Base-by-base conservation (phyloP, 2,329 filamentous ascomycete species). In the Penicillium sp. region DNA sequence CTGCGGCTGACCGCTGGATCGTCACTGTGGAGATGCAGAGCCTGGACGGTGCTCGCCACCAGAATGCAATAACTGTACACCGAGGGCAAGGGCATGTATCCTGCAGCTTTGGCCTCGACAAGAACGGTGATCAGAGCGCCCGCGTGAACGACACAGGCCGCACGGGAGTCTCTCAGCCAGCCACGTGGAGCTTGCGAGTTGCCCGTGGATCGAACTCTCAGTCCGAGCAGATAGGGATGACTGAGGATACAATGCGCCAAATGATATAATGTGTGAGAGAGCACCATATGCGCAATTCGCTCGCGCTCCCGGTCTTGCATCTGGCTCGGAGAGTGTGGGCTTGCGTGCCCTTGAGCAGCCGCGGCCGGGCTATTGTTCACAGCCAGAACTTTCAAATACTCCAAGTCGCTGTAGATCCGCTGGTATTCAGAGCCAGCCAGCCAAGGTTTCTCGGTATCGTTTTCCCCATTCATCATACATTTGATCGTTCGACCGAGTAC, bases 1-100 rank as follows among this genome's bases (percentile, higher is more conserved):
- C 36, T 41, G 8, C 49, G 36, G 24, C 50, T 47, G 18, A 48
- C 39, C 6, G 36, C 33, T 4, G 39, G 3, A 18, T 54, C 52
- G 5, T 48, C 46, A 34, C 50, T 51, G 34, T 54, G 45, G 3
- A 56, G 43, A 26, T 52, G 46, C 8, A 60, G 39, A 0, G 53
- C 56, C 25, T 59, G 56, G 11, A 60, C 50, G 5, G 54, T 57
- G 25, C 56, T 56, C 0, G 58, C 58, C 25, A 60, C 47, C n/a
- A 60, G 39, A 29, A 60, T 56, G 41, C 56, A 55, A 39, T 60
- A 60, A 42, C 58, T 59, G 37, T 56, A 60, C 5, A 58, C 56
- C 4, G 58, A 57, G 5, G 58, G 51, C 4, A 55, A 48, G 1
- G 53, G 55, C 50, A 59, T 57, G 34, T 56, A 58, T 12, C 56